A percentile compares a stretch with the other conserved stretches of the same genome.
Evolutionary conservation across 371 early-diverging fungal species (phyloP).

Genomic region (Mucor mucedo): DNA sequence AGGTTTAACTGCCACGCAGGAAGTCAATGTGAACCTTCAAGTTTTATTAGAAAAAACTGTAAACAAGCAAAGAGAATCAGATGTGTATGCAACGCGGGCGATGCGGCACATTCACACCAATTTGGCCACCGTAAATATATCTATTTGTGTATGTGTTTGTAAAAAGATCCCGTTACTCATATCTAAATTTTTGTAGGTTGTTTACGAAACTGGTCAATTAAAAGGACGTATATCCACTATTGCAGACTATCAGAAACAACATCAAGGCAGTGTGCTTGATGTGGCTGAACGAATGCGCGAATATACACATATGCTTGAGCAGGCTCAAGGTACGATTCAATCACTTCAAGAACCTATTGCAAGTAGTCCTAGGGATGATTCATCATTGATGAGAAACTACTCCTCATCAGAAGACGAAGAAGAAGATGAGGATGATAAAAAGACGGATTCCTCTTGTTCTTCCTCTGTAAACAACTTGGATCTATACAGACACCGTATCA

Average conservation of each 20-base stretch:
- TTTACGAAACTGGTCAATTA: constrained; percentile 40
- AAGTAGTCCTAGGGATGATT: not conserved
- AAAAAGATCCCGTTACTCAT: not conserved
- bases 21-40: constrained; percentile 68
- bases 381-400: not conserved
- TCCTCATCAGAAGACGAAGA: not conserved
- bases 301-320: constrained; percentile 50
- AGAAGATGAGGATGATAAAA: constrained; percentile 10
- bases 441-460: not conserved
- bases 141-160: not conserved
- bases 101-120: constrained; percentile 57
- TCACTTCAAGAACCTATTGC: constrained; percentile 28
- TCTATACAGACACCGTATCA: constrained; percentile 45
- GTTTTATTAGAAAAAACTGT: constrained; percentile 61
- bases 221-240: constrained; percentile 36
- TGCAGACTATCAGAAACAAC: constrained; percentile 36
- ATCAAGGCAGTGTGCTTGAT: constrained; percentile 37
- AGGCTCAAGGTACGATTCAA: constrained; percentile 48
- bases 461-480: constrained; percentile 22
- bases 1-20: constrained; percentile 61
- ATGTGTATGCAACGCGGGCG: constrained; percentile 51
- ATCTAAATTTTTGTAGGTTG: constrained; percentile 29
- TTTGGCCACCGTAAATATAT: constrained; percentile 50
- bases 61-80: constrained; percentile 60
- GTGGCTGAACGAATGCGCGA: constrained; percentile 45